Conservation (phyloP, 805 yeast species). For the Kregervanrija delftensis region DNA sequence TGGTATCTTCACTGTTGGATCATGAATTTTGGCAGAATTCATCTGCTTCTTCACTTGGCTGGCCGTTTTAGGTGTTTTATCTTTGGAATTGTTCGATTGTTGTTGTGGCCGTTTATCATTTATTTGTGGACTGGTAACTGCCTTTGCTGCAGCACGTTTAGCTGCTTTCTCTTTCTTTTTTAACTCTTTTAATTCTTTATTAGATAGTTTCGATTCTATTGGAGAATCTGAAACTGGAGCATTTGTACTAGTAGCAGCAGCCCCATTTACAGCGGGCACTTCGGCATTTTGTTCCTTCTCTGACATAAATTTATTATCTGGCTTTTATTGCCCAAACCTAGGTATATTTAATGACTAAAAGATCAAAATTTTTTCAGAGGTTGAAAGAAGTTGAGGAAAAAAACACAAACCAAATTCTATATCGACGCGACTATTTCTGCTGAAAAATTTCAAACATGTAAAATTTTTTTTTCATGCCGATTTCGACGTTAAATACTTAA, state of each 20-base stretch:
- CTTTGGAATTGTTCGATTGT: not conserved
- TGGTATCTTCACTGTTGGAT: conserved; percentile 42
- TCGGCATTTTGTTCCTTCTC: too few relatives aligned
- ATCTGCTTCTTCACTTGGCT: conserved; percentile 49
- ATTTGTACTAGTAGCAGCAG: not conserved
- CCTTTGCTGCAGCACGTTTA: conserved; percentile 75
- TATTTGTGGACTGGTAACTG: conserved; percentile 9
- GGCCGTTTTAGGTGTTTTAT: conserved; percentile 34
- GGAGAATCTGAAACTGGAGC: not conserved
- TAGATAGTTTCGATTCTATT: conserved; percentile 34
- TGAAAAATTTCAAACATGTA: too few relatives aligned
- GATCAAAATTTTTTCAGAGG: too few relatives aligned
- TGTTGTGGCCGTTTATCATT: conserved; percentile 2
- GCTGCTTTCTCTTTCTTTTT: conserved; percentile 90
- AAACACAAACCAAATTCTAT: too few relatives aligned
- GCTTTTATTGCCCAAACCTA: too few relatives aligned
- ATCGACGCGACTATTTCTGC: too few relatives aligned
- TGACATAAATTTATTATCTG: too few relatives aligned
- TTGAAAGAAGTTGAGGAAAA: too few relatives aligned
- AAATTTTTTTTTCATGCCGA: too few relatives aligned
- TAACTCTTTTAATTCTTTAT: conserved; percentile 80
- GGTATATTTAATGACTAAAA: too few relatives aligned
- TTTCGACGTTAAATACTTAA: too few relatives aligned
- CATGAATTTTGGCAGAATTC: conserved; percentile 42
- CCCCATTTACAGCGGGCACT: not conserved